Conservation (phyloP, 148 eudicot species). For the Rheum nobile region DNA sequence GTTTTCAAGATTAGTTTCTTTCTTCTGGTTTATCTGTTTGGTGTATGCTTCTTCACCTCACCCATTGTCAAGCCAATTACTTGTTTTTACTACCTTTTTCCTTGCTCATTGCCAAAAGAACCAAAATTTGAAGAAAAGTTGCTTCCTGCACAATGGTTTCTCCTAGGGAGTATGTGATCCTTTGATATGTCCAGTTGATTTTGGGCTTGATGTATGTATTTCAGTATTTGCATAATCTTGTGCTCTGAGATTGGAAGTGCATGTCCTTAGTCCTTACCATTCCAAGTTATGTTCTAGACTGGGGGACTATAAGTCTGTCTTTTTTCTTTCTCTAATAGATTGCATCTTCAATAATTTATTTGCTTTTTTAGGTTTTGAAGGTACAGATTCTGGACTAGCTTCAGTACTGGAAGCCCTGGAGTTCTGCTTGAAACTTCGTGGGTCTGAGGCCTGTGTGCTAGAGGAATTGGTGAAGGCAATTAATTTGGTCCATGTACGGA, state of each 20-base stretch:
- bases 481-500: conserved; percentile 74
- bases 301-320: background rate
- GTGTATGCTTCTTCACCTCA: background rate
- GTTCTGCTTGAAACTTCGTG: conserved; percentile 79
- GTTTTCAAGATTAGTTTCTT: background rate
- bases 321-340: background rate
- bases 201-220: background rate
- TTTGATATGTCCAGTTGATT: background rate
- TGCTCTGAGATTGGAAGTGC: background rate
- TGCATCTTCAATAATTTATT: background rate
- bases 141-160: background rate
- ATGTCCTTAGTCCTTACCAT: background rate
- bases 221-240: background rate
- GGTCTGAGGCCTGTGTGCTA: conserved; percentile 86
- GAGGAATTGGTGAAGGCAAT: conserved; percentile 95
- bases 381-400: conserved; percentile 81
- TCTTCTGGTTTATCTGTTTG: background rate
- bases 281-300: background rate
- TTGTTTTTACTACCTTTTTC: background rate
- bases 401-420: conserved; percentile 83
- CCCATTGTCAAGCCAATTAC: background rate
- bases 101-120: background rate
- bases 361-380: conserved; percentile 45
- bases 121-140: background rate
- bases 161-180: background rate